phyloP scores from a whole-genome alignment of 2,329 filamentous ascomycete genomes.

The Fusarium devonianum region DNA sequence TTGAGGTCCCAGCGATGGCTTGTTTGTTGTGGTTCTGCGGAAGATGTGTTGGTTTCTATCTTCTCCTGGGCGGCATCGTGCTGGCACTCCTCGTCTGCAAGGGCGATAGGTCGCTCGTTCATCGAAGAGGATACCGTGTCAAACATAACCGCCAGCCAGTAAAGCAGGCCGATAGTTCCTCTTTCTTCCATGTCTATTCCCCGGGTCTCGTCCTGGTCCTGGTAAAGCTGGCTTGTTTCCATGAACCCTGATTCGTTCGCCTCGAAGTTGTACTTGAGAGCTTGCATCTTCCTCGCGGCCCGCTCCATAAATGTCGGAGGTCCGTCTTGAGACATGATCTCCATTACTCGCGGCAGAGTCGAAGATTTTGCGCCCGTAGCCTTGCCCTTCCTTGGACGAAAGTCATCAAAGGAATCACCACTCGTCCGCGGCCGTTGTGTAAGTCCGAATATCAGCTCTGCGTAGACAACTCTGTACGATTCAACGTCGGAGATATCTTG shows the following conservation, averaged over 20 bases:
- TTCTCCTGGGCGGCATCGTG: constrained; percentile 34
- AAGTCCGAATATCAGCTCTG: constrained; percentile 50
- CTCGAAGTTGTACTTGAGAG: constrained; percentile 34
- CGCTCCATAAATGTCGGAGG: constrained; percentile 35
- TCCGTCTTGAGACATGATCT: constrained; percentile 32
- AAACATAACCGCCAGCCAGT: constrained; percentile 67
- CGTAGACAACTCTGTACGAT: constrained; percentile 48
- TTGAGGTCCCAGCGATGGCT: constrained; percentile 26
- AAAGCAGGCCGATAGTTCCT: constrained; percentile 60
- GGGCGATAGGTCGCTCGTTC: constrained; percentile 46
- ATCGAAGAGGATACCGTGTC: constrained; percentile 64
- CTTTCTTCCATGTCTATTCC: constrained; percentile 32
- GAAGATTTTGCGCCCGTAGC: background rate
- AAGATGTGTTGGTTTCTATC: background rate
- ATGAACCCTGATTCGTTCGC: constrained; percentile 25
- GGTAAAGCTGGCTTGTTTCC: background rate
- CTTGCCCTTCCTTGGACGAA: background rate
- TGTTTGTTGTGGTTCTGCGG: background rate
- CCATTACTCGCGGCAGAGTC: constrained; percentile 19
- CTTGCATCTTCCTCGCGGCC: constrained; percentile 36
- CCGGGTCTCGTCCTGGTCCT: constrained; percentile 1
- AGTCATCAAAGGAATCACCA: background rate
- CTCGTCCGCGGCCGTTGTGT: constrained; percentile 42
- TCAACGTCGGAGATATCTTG: constrained; percentile 47
- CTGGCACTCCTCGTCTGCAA: constrained; percentile 50